These are phyloP conservation scores for Scorias spongiosa DNA, from an alignment of 2,329 filamentous ascomycete genomes.

Conservation along the genomic window DNA sequence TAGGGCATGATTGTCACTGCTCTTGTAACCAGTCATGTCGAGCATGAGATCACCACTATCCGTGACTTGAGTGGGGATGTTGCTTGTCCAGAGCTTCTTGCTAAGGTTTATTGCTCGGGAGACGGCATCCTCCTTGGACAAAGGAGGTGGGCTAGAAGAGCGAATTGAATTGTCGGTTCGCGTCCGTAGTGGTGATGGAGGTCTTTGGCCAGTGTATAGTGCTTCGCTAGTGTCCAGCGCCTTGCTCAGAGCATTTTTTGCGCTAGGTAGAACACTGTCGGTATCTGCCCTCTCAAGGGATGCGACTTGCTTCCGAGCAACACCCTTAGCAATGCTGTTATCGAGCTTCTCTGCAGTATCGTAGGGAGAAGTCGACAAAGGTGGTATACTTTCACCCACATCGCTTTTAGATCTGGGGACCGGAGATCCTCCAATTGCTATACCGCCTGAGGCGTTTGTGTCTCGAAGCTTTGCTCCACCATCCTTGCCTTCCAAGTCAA, in stretches of 20 bases:
- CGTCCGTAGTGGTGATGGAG: slow-evolving; percentile 9
- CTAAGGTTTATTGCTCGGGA: slow-evolving; percentile 73
- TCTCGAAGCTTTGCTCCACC: slow-evolving; percentile 2
- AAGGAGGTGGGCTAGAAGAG: slow-evolving; percentile 62
- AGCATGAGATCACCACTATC: slow-evolving; percentile 90
- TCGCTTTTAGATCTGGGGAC: slow-evolving; percentile 26
- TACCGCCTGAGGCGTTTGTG: slow-evolving; percentile 15
- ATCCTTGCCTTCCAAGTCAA: slow-evolving; percentile 44
- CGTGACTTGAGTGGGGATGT: slow-evolving; percentile 86
- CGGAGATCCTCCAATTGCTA: slow-evolving; percentile 5
- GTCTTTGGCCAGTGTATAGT: slow-evolving; percentile 4
- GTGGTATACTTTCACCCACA: slow-evolving; percentile 23
- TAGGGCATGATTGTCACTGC: slow-evolving; percentile 80
- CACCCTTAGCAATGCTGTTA: not conserved
- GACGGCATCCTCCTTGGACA: slow-evolving; percentile 60
- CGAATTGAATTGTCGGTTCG: slow-evolving; percentile 19
- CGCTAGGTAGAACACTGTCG: slow-evolving; percentile 36
- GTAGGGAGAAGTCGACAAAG: slow-evolving; percentile 5
- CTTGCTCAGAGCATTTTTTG: slow-evolving; percentile 24
- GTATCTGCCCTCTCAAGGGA: slow-evolving; percentile 34
- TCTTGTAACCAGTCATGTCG: slow-evolving; percentile 95
- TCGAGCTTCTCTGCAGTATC: not conserved
- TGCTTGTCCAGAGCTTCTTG: slow-evolving; percentile 72
- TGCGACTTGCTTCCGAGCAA: slow-evolving; percentile 3
- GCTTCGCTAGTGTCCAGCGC: slow-evolving; percentile 16